phyloP scores from a whole-genome alignment of 352 stramenopile species.

The Pythium utonaiense region DNA sequence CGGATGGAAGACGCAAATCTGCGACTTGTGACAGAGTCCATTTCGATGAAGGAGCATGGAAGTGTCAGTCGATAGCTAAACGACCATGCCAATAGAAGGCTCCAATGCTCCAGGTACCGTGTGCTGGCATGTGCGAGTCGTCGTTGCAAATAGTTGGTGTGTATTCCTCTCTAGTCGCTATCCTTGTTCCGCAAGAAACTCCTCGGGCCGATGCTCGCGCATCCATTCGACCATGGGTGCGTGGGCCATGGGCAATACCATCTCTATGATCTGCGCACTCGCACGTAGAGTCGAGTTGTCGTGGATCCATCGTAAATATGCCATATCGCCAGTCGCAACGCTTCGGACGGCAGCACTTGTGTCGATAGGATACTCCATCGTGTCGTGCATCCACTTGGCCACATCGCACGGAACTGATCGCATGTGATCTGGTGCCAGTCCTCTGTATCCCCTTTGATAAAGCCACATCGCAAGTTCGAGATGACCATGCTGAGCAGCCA shows the following conservation, averaged over 20 bases:
- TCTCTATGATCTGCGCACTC: constrained; percentile 7
- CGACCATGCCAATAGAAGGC: no score
- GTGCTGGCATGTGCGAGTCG: no score
- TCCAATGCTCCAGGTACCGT: no score
- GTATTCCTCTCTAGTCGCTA: no score
- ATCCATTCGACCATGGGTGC: constrained; percentile 20
- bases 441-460: constrained; percentile 14
- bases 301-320: constrained; percentile 17
- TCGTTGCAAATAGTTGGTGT: no score
- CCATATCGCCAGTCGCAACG: constrained; percentile 11
- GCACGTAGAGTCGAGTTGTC: constrained; percentile 1
- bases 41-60: no score
- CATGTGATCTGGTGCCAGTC: constrained; percentile 12
- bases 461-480: constrained; percentile 28
- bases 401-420: background rate
- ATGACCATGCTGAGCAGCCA: constrained; percentile 7
- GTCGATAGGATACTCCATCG: constrained; percentile 1
- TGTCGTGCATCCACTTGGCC: constrained; percentile 3
- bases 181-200: background rate
- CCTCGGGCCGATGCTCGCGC: constrained; percentile 6
- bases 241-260: constrained; percentile 18
- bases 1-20: background rate
- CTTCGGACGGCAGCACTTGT: background rate
- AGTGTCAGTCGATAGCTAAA: no score
- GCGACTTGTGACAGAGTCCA: background rate